Conservation (phyloP, 768 basidiomycete species). For the Coprinellus aureogranulatus region DNA sequence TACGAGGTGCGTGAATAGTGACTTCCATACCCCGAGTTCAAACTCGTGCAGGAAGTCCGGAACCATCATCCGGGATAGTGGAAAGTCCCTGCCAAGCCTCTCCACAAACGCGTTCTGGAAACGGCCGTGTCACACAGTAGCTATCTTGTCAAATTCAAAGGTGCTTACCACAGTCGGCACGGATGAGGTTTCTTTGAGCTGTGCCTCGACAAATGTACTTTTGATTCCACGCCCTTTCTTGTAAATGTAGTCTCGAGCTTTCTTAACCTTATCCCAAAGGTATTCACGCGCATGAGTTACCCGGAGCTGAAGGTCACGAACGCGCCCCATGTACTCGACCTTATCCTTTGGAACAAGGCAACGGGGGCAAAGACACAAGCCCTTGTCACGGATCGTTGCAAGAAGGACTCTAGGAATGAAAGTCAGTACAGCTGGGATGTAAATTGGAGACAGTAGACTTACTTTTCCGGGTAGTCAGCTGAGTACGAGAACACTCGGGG, state of each 20-base stretch:
- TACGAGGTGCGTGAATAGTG: constrained; percentile 33
- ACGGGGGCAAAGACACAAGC: constrained; percentile 33
- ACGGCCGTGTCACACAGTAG: no score
- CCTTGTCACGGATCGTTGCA: constrained; percentile 33
- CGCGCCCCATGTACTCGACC: constrained; percentile 25
- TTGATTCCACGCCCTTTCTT: constrained; percentile 15
- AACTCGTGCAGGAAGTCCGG: constrained; percentile 40
- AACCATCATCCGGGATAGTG: constrained; percentile 26
- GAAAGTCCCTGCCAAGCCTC: constrained; percentile 13
- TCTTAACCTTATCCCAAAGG: constrained; percentile 18
- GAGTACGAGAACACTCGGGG: constrained; percentile 7
- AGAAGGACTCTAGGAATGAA: constrained; percentile 20
- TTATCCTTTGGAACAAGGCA: constrained; percentile 26
- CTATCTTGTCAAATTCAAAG: background rate
- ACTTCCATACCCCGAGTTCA: constrained; percentile 39
- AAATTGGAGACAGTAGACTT: background rate
- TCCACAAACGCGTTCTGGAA: constrained; percentile 29
- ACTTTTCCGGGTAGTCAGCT: constrained; percentile 7
- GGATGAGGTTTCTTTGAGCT: constrained; percentile 1
- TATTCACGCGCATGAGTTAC: background rate
- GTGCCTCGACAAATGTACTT: constrained; percentile 16
- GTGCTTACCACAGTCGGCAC: background rate
- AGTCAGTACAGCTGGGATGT: background rate
- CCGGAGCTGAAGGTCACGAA: background rate
- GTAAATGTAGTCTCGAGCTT: constrained; percentile 23